A percentile compares a stretch with the other conserved stretches of the same genome.
These are phyloP conservation scores for Geosiphon pyriformis DNA, from an alignment of 192 early-diverging fungal species.

Conservation along the genomic window DNA sequence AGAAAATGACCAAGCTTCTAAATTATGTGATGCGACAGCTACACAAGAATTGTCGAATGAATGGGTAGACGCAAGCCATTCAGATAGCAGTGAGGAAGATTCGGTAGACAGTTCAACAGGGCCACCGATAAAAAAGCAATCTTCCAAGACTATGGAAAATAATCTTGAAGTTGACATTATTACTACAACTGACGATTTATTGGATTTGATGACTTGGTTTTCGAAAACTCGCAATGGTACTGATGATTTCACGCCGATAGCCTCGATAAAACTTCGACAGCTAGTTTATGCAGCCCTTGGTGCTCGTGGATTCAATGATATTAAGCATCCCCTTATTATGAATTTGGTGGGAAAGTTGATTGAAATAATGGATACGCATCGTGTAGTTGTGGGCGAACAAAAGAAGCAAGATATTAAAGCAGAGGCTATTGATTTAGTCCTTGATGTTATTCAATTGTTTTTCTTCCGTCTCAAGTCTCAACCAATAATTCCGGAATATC, in stretches of 20 bases:
- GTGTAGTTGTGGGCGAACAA: background rate
- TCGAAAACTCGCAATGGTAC: background rate
- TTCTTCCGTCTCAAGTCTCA: slow-evolving; percentile 10
- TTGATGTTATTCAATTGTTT: slow-evolving; percentile 11
- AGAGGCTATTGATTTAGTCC: background rate
- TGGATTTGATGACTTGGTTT: background rate
- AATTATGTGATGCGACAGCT: background rate
- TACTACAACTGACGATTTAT: background rate
- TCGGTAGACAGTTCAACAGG: background rate
- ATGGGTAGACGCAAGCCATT: background rate
- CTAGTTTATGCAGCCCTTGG: slow-evolving; percentile 9
- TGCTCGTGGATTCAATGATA: background rate
- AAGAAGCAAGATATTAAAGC: background rate
- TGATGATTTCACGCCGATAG: slow-evolving; percentile 1
- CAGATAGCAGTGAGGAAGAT: too few relatives aligned
- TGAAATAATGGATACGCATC: background rate
- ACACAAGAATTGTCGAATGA: background rate
- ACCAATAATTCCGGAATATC: background rate
- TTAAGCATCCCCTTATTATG: background rate
- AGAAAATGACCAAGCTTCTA: background rate
- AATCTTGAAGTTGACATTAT: background rate
- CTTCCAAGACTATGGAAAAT: background rate
- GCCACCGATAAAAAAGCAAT: background rate
- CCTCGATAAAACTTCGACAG: slow-evolving; percentile 16
- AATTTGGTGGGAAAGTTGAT: background rate